These are phyloP conservation scores for Brasenia schreberi DNA, from an alignment of 164 flowering plant species.

Conservation along the genomic window DNA sequence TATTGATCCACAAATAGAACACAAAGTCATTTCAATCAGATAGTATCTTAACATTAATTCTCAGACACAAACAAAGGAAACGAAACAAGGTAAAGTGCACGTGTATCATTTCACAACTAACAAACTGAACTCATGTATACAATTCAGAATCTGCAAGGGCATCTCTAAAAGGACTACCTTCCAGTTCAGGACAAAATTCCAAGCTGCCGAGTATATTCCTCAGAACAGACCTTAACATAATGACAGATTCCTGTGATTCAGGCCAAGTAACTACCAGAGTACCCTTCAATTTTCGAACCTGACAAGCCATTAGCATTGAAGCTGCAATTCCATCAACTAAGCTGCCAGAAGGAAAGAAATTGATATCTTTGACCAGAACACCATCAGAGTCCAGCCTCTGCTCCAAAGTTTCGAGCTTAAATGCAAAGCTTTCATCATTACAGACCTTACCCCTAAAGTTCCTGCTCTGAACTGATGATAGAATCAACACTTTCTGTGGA, in stretches of 20 bases:
- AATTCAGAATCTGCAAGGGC: constrained; percentile 5
- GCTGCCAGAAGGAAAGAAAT: constrained; percentile 10
- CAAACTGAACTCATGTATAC: constrained; percentile 3
- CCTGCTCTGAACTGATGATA: constrained; percentile 8
- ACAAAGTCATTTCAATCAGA: too few relatives aligned
- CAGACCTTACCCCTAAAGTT: constrained; percentile 9
- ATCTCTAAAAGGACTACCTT: not conserved
- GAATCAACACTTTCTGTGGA: constrained; percentile 5
- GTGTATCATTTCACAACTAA: not conserved
- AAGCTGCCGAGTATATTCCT: not conserved
- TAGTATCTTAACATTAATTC: too few relatives aligned
- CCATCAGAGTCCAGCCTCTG: constrained; percentile 5
- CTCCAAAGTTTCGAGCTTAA: constrained; percentile 12
- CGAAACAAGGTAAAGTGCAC: not conserved
- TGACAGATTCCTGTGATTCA: constrained; percentile 3
- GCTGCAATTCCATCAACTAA: constrained; percentile 11
- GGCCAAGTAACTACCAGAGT: constrained; percentile 9
- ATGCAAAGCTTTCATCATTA: constrained; percentile 5
- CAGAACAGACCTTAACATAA: constrained; percentile 7
- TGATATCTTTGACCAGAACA: not conserved
- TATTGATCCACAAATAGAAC: too few relatives aligned
- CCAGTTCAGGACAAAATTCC: not conserved
- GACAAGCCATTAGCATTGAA: constrained; percentile 7
- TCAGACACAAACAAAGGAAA: too few relatives aligned
- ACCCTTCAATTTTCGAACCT: constrained; percentile 8